These are phyloP conservation scores for Moesziomyces aphidis DNA, from an alignment of 1,284 basidiomycete genomes.

Conservation along the genomic window DNA sequence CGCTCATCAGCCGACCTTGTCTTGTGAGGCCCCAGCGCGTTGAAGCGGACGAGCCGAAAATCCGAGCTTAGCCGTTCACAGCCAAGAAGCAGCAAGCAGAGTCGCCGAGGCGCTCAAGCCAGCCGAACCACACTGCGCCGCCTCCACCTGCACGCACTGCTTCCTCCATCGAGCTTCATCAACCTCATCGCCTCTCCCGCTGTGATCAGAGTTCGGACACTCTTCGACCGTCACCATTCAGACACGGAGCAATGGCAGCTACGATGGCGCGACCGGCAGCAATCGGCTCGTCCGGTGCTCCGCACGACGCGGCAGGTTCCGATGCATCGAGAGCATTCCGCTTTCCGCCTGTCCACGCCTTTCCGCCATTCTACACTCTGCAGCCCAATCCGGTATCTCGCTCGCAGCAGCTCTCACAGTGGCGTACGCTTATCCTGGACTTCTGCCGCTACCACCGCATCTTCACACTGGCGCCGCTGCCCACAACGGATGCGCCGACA, in stretches of 20 bases:
- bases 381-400: conserved; percentile 71
- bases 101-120: background rate
- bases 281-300: conserved; percentile 8
- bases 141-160: background rate
- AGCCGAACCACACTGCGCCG: background rate
- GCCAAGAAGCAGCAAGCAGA: background rate
- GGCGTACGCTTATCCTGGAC: conserved; percentile 70
- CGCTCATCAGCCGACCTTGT: background rate
- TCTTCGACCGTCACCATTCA: too few species aligned
- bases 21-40: too few species aligned
- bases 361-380: conserved; percentile 73
- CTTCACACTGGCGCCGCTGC: conserved; percentile 68
- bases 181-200: background rate
- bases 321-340: conserved; percentile 54
- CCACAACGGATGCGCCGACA: conserved; percentile 5
- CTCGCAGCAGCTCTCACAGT: conserved; percentile 70
- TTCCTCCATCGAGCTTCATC: too few species aligned
- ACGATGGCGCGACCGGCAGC: background rate
- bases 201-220: too few species aligned
- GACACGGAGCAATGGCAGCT: conserved; percentile 1
- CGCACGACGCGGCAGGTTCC: background rate
- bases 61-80: background rate
- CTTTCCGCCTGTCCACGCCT: conserved; percentile 71
- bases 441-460: conserved; percentile 69
- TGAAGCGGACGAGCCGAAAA: background rate